phyloP scores from a whole-genome alignment of 805 yeast species.

The Teunomyces pallodes region DNA sequence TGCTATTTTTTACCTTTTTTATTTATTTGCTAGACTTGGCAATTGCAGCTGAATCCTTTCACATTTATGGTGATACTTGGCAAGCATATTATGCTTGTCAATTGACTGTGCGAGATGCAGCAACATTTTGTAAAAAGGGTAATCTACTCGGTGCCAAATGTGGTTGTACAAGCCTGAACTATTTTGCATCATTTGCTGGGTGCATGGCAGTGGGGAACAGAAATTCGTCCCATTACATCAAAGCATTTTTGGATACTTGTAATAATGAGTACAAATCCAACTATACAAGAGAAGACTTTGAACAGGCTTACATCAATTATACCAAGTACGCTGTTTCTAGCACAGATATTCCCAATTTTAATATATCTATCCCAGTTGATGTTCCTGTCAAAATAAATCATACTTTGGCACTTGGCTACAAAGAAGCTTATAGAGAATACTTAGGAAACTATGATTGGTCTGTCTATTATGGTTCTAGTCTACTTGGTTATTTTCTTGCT shows the following conservation, averaged over 20 bases:
- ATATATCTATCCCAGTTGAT: not conserved
- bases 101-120: not conserved
- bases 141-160: slow-evolving; percentile 10
- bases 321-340: not conserved
- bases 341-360: not conserved
- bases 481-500: slow-evolving; percentile 30
- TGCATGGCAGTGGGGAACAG: slow-evolving; percentile 15
- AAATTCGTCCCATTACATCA: not conserved
- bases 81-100: not conserved
- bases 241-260: not conserved
- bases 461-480: slow-evolving; percentile 19
- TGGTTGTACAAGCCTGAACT: slow-evolving; percentile 22
- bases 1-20: not conserved
- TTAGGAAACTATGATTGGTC: slow-evolving; percentile 22
- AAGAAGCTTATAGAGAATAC: slow-evolving; percentile 12
- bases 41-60: not conserved
- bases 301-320: slow-evolving; percentile 1
- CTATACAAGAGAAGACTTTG: slow-evolving; percentile 14
- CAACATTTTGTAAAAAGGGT: slow-evolving; percentile 6
- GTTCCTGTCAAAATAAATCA: slow-evolving; percentile 23
- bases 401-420: slow-evolving; percentile 9
- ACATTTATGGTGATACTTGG: not conserved
- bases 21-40: not conserved
- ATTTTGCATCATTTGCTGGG: slow-evolving; percentile 30
- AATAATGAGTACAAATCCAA: slow-evolving; percentile 11